Conservation (phyloP, 2,329 filamentous ascomycete species). For the Decorospora gaudefroyi region DNA sequence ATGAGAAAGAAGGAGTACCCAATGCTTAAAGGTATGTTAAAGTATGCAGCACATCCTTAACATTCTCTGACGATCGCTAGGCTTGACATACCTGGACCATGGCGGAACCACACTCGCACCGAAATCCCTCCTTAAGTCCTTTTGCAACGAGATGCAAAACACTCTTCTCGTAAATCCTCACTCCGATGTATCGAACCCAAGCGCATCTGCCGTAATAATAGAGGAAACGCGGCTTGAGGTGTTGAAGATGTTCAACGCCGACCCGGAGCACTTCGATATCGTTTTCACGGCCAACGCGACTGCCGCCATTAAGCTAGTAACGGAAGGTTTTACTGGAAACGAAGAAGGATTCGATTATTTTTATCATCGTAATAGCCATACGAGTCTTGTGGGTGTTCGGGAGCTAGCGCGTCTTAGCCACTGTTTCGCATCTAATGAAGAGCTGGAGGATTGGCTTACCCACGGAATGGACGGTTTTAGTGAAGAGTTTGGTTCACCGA, state of each 20-base stretch:
- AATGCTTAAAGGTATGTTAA: slow-evolving; percentile 31
- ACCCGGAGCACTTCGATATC: slow-evolving; percentile 79
- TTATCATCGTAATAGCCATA: slow-evolving; percentile 84
- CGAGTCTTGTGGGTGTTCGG: slow-evolving; percentile 79
- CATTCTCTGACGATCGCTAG: slow-evolving; percentile 8
- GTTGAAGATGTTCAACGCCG: slow-evolving; percentile 77
- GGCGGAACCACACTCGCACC: slow-evolving; percentile 55
- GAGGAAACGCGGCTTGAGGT: slow-evolving; percentile 49
- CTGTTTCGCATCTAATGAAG: slow-evolving; percentile 67
- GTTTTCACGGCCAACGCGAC: slow-evolving; percentile 95
- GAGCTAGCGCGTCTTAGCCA: slow-evolving; percentile 65
- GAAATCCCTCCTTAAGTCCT: slow-evolving; percentile 60
- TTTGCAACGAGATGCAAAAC: slow-evolving; percentile 59
- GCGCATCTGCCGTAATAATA: slow-evolving; percentile 63
- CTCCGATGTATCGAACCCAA: slow-evolving; percentile 63
- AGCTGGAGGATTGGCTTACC: slow-evolving; percentile 68
- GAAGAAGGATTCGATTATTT: slow-evolving; percentile 72
- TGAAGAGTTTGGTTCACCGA: slow-evolving; percentile 16
- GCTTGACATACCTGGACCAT: slow-evolving; percentile 55
- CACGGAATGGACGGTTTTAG: not conserved
- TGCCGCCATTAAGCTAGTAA: slow-evolving; percentile 82
- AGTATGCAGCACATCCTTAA: not conserved
- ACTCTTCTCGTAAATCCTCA: slow-evolving; percentile 72
- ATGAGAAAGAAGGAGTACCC: slow-evolving; percentile 31
- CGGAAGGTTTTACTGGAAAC: slow-evolving; percentile 71